phyloP scores from a whole-genome alignment of 805 yeast species.

The Candida sithepensis region DNA sequence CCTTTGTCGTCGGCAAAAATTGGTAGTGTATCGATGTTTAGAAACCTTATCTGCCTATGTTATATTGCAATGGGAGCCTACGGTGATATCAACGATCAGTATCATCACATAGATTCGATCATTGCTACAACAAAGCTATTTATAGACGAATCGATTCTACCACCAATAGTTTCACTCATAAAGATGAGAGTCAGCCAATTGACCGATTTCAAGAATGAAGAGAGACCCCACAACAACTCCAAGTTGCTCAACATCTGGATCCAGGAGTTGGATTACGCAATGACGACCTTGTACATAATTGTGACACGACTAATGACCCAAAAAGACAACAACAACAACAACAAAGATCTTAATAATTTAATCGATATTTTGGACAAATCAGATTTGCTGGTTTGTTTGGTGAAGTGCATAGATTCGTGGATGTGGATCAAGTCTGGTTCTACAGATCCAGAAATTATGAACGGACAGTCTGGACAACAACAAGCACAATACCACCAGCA shows the following conservation, averaged over 20 bases:
- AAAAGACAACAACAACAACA: conserved; percentile 6
- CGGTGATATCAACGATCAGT: conserved; percentile 18
- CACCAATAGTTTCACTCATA: conserved; percentile 13
- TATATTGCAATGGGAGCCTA: conserved; percentile 12
- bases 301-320: conserved; percentile 11
- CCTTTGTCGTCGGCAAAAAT: not conserved
- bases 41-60: conserved; percentile 16
- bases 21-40: conserved; percentile 4
- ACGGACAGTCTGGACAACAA: conserved; percentile 5
- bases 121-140: conserved; percentile 21
- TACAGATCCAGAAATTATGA: conserved; percentile 14
- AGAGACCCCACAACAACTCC: conserved; percentile 5
- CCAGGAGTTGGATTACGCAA: conserved; percentile 25
- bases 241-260: conserved; percentile 17
- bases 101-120: conserved; percentile 24
- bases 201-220: conserved; percentile 21
- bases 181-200: conserved; percentile 11
- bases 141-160: conserved; percentile 11
- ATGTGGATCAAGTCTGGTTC: conserved; percentile 43
- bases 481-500: not conserved
- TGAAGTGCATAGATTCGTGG: conserved; percentile 60
- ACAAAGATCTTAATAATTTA: conserved; percentile 4
- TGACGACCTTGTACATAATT: conserved; percentile 27
- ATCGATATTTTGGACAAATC: conserved; percentile 17
- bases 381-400: conserved; percentile 41